Base-by-base conservation (phyloP, 1,139 yeast species). In the Kodamaea fungicola region DNA sequence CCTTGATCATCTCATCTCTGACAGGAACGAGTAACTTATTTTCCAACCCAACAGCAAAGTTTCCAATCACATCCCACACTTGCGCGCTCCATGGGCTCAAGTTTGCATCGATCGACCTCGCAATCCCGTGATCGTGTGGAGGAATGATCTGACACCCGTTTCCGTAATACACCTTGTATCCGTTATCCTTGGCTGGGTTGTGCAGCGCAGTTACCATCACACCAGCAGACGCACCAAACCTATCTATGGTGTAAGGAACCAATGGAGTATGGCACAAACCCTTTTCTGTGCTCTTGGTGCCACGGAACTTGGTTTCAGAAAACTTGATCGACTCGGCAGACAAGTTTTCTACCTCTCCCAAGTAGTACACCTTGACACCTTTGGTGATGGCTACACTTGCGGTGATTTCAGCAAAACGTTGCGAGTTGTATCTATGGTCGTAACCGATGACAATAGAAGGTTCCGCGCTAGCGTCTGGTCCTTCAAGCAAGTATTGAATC, bases 201-300 rank as follows among this genome's bases (percentile, higher is more conserved):
- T 92, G 98, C 1, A 96, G 87, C 0, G 98, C 98, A 2, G 98
- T 94, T 51, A 92, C 79, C 97, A 92, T 92, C 2, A 92, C 85
- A 26, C 97, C 98, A 35, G 82, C 88, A 0, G 81, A 66, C 0
- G 96, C 89, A 0, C 62, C 49, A 41, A 65, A 71, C 28, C 67
- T 54, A 46, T 84, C 87, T 22, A 92, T 83, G 0, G 86, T 80
- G 61, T 85, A 90, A 1, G 98, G 97, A 1, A 92, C 97, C 57
- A 88, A 60, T 1, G 98, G 98, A 0, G 98, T 92, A 46, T 89
- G 96, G 7, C 83, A 89, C 38, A 64, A 60, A n/a, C 54, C 46
- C 2, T 40, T 36, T 6, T 49, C 44, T 5, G 13, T 45, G 12
- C 43, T 40, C 21, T 47, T n/a, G 6, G 33, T 43, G 3, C 46